phyloP scores from a whole-genome alignment of 305 asterid species.

The Euphrasia arctica region DNA sequence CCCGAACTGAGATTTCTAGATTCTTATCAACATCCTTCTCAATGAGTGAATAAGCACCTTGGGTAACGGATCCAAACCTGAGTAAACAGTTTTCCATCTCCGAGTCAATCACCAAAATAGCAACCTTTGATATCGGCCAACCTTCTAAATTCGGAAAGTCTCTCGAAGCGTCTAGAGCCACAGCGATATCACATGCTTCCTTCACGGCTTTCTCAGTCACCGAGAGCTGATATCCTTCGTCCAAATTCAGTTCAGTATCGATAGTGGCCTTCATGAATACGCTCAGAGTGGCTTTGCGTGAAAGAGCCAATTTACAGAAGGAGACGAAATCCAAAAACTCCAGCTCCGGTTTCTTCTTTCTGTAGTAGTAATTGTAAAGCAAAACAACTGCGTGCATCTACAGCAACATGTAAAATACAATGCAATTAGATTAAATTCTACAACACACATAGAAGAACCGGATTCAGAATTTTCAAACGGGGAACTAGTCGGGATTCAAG shows the following conservation, averaged over 20 bases:
- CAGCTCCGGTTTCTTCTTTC: slow-evolving; percentile 44
- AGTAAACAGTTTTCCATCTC: slow-evolving; percentile 50
- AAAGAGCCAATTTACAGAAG: slow-evolving; percentile 50
- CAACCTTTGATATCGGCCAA: slow-evolving; percentile 51
- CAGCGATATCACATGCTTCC: slow-evolving; percentile 57
- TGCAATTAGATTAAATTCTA: not conserved
- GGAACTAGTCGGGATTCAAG: not conserved
- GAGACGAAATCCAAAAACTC: slow-evolving; percentile 40
- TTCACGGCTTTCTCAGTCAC: slow-evolving; percentile 54
- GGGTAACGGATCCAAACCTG: slow-evolving; percentile 34
- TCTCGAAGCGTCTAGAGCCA: slow-evolving; percentile 43
- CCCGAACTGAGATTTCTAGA: slow-evolving; percentile 13
- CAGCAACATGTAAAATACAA: slow-evolving; percentile 7
- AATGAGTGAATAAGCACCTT: slow-evolving; percentile 62
- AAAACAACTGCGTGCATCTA: slow-evolving; percentile 82
- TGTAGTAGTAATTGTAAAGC: slow-evolving; percentile 80
- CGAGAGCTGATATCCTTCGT: slow-evolving; percentile 39
- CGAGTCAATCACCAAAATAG: slow-evolving; percentile 56
- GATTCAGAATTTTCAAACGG: not conserved
- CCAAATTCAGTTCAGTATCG: slow-evolving; percentile 24
- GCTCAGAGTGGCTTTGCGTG: slow-evolving; percentile 39
- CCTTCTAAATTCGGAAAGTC: slow-evolving; percentile 37
- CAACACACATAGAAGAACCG: too few species aligned
- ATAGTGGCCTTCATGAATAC: slow-evolving; percentile 40
- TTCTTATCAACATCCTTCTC: slow-evolving; percentile 37